A percentile compares a stretch with the other conserved stretches of the same genome.
Conservation (phyloP, 164 flowering plant genomes). For the Malania oleifera region DNA sequence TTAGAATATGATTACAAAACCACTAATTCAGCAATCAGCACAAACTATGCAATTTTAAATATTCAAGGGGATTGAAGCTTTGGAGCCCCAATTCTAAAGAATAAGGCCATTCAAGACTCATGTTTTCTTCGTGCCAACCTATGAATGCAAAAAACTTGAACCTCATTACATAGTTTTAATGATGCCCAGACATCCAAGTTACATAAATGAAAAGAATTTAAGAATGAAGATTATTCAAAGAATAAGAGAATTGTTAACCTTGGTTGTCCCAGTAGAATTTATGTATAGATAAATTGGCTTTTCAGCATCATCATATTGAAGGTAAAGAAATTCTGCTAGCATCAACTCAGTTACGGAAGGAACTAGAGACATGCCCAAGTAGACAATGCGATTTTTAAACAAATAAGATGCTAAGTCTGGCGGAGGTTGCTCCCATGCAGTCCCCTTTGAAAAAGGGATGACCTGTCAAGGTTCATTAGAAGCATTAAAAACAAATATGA, state of each 20-base stretch:
- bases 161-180: not conserved
- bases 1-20: no score
- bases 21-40: no score
- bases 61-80: not conserved
- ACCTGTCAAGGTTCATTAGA: constrained; percentile 46
- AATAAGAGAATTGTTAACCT: constrained; percentile 35
- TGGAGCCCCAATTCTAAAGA: not conserved
- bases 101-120: no score
- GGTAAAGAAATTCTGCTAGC: constrained; percentile 81
- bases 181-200: not conserved
- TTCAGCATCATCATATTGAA: constrained; percentile 65
- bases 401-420: constrained; percentile 93
- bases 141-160: not conserved
- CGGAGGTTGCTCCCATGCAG: constrained; percentile 89
- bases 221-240: not conserved
- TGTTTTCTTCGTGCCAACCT: no score
- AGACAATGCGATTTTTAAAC: constrained; percentile 80
- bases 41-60: not conserved
- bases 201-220: not conserved
- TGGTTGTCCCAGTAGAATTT: constrained; percentile 90
- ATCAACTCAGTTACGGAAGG: constrained; percentile 88
- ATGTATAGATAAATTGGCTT: constrained; percentile 89
- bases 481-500: constrained; percentile 1
- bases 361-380: constrained; percentile 86
- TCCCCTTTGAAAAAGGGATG: constrained; percentile 76